These are phyloP conservation scores for Colletotrichum spaethianum DNA, from an alignment of 2,329 filamentous ascomycete genomes.

Conservation along the genomic window DNA sequence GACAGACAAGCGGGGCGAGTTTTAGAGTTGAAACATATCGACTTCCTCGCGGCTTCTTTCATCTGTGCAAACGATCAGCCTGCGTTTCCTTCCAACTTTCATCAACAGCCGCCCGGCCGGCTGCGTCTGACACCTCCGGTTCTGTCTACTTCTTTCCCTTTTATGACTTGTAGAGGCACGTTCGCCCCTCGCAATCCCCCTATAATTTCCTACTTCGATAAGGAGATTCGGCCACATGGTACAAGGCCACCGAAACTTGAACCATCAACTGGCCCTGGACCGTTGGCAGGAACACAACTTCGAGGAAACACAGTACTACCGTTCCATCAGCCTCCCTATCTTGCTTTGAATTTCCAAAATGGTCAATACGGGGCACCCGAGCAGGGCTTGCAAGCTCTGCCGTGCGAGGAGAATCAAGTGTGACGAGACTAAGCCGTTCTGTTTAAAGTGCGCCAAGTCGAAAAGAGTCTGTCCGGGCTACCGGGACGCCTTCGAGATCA, in stretches of 20 bases:
- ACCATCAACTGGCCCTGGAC: conserved; percentile 4
- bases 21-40: conserved; percentile 40
- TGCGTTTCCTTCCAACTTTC: conserved; percentile 3
- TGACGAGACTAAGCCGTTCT: conserved; percentile 53
- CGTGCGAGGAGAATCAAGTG: conserved; percentile 54
- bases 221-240: conserved; percentile 27
- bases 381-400: conserved; percentile 46
- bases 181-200: conserved; percentile 1
- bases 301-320: not conserved
- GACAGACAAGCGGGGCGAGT: conserved; percentile 36
- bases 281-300: not conserved
- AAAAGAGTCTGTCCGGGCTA: conserved; percentile 42
- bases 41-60: conserved; percentile 1
- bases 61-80: not conserved
- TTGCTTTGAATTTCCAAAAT: conserved; percentile 3
- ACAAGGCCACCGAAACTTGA: conserved; percentile 17
- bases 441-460: conserved; percentile 51
- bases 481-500: conserved; percentile 42
- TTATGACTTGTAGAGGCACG: conserved; percentile 31
- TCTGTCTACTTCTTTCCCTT: conserved; percentile 14
- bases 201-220: conserved; percentile 27
- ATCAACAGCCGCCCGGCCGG: conserved; percentile 6
- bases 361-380: conserved; percentile 42
- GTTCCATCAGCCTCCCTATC: not conserved
- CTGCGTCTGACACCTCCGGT: conserved; percentile 27